Percentiles rank a stretch among this genome's conserved stretches.
These are phyloP conservation scores for Xylariaceae sp. DNA, from an alignment of 2,329 filamentous ascomycete genomes.

Conservation along the genomic window DNA sequence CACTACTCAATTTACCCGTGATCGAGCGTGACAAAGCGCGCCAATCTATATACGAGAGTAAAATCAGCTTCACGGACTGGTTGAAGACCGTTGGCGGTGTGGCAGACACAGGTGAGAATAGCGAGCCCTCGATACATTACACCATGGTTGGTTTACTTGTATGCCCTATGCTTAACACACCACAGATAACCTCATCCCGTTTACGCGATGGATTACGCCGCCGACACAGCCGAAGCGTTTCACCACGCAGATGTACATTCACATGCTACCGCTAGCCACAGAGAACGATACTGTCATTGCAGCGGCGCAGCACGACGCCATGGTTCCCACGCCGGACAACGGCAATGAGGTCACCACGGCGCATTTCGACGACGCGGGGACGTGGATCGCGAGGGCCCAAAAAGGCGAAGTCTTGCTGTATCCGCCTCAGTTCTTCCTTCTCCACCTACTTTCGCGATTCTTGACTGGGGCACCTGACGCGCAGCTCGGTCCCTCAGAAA, in stretches of 20 bases:
- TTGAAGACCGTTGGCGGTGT: constrained; percentile 49
- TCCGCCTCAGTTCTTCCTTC: constrained; percentile 80
- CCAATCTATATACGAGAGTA: constrained; percentile 62
- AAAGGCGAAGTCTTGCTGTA: constrained; percentile 74
- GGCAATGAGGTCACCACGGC: constrained; percentile 66
- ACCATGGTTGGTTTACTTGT: constrained; percentile 36
- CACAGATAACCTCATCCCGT: constrained; percentile 65
- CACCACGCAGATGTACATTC: constrained; percentile 95
- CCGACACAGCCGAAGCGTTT: constrained; percentile 69
- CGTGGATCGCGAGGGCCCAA: constrained; percentile 64
- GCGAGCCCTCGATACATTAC: not conserved
- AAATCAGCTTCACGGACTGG: constrained; percentile 65
- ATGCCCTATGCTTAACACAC: not conserved
- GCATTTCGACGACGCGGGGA: constrained; percentile 64
- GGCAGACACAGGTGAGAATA: constrained; percentile 57
- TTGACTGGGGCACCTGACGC: constrained; percentile 34
- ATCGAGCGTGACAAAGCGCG: constrained; percentile 61
- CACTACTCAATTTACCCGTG: constrained; percentile 57
- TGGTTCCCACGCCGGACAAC: constrained; percentile 68
- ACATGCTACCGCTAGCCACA: constrained; percentile 64
- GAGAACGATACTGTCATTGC: constrained; percentile 24
- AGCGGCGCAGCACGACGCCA: constrained; percentile 43
- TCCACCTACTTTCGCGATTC: constrained; percentile 54
- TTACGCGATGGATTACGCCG: constrained; percentile 91
- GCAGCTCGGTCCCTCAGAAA: constrained; percentile 16